Evolutionary conservation across 352 stramenopile genomes (phyloP), one percentile per base, ranked within the genome.

Genomic region (Hyaloperonospora arabidopsidis): DNA sequence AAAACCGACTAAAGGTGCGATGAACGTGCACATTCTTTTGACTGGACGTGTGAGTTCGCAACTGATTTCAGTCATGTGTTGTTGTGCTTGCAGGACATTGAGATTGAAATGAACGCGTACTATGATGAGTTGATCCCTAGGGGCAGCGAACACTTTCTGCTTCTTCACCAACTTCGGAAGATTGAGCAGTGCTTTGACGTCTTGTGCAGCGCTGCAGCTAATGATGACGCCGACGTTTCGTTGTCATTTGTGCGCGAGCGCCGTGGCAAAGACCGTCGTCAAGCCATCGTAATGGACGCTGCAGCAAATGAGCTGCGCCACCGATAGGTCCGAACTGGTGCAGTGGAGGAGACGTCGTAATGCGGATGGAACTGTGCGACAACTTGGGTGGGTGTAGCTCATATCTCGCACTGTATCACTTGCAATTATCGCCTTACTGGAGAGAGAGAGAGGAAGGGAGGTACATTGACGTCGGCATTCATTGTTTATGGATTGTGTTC

Each of bases 401-500:
- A n/a, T n/a, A n/a, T 40, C 15, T 19, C 29, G 45, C 29, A 47
- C 55, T 19, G 39, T 50, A 23, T 10, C 21, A 49, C 32, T 39
- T 54, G 19, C 28, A 52, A 36, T 10, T 55, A 18, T 22, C 25
- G 25, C 25, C 25, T 29, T 29, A 29, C 25, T 29, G 25, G 25
- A 29, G 25, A 29, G 25, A 29, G 25, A 29, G 25, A 29, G 25
- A 29, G 25, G 23, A n/a, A 43, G 34, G 44, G 25, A 50, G 28
- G 10, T 19, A 45, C 3, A 7, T 2, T 21, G 11, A 95, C 17
- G 84, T 91, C 55, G 97, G 86, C 3, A 8, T 69, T 96, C 96
- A 76, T 97, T 97, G 84, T 97, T 97, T 35, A 76, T 96, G n/a
- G 97, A 74, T 57, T 95, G 93, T 41, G 72, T 71, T 97, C n/a